A percentile compares a stretch with the other conserved stretches of the same genome.
These are phyloP conservation scores for Cyanidioschyzon merolae DNA, from an alignment of 23 red algal species.

Conservation along the genomic window DNA sequence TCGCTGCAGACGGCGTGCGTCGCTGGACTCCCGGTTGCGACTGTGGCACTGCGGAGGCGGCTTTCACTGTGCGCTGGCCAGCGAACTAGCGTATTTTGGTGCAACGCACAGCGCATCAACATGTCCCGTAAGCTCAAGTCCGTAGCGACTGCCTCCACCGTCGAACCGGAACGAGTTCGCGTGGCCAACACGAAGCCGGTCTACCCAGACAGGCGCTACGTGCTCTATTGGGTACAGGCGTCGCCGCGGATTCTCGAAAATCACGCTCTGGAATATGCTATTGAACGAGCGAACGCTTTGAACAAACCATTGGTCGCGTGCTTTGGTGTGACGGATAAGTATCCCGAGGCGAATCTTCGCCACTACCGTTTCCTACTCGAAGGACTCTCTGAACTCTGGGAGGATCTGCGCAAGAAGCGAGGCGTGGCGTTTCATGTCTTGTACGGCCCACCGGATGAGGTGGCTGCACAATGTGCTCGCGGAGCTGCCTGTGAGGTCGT, in stretches of 20 bases:
- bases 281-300: conserved; percentile 34
- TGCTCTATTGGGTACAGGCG: conserved; percentile 86
- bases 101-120: too few relatives aligned
- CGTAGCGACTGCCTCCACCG: too few relatives aligned
- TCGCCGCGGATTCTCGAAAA: conserved; percentile 43
- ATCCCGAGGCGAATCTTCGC: conserved; percentile 50
- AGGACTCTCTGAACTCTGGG: conserved; percentile 29
- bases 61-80: too few relatives aligned
- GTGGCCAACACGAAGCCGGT: conserved; percentile 23
- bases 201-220: conserved; percentile 17
- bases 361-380: conserved; percentile 66
- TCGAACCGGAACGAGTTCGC: conserved; percentile 21
- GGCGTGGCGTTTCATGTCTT: conserved; percentile 29
- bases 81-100: too few relatives aligned
- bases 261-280: conserved; percentile 57
- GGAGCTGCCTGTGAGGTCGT: conserved; percentile 35
- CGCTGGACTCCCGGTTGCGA: too few relatives aligned
- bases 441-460: not conserved
- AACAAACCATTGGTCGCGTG: conserved; percentile 41
- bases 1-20: too few relatives aligned
- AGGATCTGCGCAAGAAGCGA: conserved; percentile 24
- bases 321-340: conserved; percentile 39
- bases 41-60: too few relatives aligned
- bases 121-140: too few relatives aligned
- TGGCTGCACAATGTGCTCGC: conserved; percentile 22